phyloP scores from a whole-genome alignment of 345 rosid genomes.

The Rhodomyrtus tomentosa region DNA sequence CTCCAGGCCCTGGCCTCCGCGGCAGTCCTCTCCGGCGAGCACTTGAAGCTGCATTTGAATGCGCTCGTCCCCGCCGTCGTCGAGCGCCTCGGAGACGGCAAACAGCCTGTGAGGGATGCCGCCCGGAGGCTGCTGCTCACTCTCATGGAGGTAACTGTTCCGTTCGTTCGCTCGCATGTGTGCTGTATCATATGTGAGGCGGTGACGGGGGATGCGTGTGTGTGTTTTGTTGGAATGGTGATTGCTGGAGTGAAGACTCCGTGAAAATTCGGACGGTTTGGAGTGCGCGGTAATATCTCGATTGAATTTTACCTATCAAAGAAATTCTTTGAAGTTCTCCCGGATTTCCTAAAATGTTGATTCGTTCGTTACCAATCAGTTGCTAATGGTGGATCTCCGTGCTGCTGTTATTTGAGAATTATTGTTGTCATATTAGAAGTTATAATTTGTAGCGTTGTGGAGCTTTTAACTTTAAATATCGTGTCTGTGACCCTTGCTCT shows the following conservation, averaged over 20 bases:
- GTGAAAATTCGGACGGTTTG: background rate
- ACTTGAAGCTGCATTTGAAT: conserved; percentile 84
- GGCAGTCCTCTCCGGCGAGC: conserved; percentile 92
- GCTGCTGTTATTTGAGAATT: background rate
- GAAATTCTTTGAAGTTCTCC: background rate
- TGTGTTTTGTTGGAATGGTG: background rate
- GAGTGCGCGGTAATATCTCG: background rate
- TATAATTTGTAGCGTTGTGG: background rate
- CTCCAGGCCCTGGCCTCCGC: conserved; percentile 96
- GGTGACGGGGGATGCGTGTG: background rate
- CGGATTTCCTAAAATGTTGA: background rate
- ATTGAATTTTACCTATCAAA: background rate
- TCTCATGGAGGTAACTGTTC: conserved; percentile 72
- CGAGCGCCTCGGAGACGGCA: conserved; percentile 80
- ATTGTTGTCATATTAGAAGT: background rate
- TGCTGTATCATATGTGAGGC: background rate
- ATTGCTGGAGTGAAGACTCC: background rate
- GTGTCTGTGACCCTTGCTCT: background rate
- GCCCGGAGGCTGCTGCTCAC: conserved; percentile 90
- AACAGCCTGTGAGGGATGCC: conserved; percentile 95
- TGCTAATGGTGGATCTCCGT: background rate
- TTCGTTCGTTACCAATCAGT: background rate
- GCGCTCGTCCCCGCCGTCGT: conserved; percentile 92
- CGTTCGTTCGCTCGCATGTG: background rate
- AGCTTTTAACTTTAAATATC: background rate